Base-by-base conservation (phyloP, 2,329 filamentous ascomycete species). In the Colletotrichum chlorophyti region DNA sequence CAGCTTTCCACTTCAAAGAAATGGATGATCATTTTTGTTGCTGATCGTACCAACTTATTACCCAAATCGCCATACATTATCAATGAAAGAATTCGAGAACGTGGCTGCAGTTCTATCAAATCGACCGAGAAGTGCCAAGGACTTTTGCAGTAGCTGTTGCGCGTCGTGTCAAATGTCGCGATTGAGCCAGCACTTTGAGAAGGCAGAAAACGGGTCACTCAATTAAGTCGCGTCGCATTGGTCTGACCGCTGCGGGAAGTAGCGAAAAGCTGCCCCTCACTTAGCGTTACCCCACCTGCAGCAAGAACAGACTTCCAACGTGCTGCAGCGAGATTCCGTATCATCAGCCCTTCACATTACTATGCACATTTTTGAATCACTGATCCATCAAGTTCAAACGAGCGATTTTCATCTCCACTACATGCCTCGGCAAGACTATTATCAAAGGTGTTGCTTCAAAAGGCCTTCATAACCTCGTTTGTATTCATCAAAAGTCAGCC, bases 1-100 rank as follows among this genome's bases (percentile, higher is more conserved):
- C 65, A 48, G 63, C 66, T 45, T 34, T n/a, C 55, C 32, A 51
- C 35, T 19, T 17, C 35, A 12, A 17, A 31, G 14, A 41, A 34
- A 46, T 43, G 19, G 23, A 37, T 15, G 24, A n/a, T 11, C 24
- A n/a, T 37, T 24, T 17, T 35, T 38, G 15, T 5, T 32, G 37
- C 32, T 42, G 29, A 58, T 27, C 42, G n/a, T 76, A 94, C 91
- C 75, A 97, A 78, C 76, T 96, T 96, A 72, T 92, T 90, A 47
- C 90, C 91, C 59, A 91, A 78, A 72, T 96, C 93, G 65, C 92
- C 92, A 75, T 96, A 95, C 92, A 97, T 96, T 43, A 60, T 64
- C 60, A 29, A 14, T 6, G 8, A 9, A n/a, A n/a, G 21, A n/a
- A 11, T 24, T n/a, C n/a, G n/a, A n/a, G n/a, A n/a, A n/a, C n/a